phyloP scores from a whole-genome alignment of 2,329 filamentous ascomycete genomes.

The Harringtonia lauricola region DNA sequence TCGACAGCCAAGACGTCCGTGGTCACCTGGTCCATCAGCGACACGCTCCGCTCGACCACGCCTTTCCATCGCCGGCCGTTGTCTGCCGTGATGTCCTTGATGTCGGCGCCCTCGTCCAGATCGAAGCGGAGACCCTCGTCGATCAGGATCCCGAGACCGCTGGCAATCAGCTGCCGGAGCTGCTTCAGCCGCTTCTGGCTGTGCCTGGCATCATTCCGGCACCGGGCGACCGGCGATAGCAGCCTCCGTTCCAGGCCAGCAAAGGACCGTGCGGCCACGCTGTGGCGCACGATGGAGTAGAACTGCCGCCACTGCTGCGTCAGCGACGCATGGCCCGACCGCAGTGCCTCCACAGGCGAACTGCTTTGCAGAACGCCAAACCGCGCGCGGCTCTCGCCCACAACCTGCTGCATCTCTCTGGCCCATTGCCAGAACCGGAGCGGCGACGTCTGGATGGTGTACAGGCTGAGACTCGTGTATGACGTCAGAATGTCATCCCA shows the following conservation, averaged over 20 bases:
- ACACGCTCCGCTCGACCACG: conserved; percentile 68
- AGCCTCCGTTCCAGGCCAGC: conserved; percentile 60
- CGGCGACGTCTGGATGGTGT: conserved; percentile 79
- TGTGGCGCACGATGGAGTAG: conserved; percentile 69
- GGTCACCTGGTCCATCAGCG: conserved; percentile 77
- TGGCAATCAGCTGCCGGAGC: conserved; percentile 71
- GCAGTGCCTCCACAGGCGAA: conserved; percentile 11
- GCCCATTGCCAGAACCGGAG: conserved; percentile 61
- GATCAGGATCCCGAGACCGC: conserved; percentile 75
- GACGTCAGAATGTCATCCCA: conserved; percentile 85
- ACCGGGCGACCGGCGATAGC: conserved; percentile 66
- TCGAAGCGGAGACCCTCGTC: conserved; percentile 69
- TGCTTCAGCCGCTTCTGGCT: conserved; percentile 64
- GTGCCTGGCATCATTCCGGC: conserved; percentile 60
- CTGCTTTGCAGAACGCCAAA: conserved; percentile 19
- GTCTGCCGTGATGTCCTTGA: conserved; percentile 24
- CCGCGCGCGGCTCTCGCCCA: conserved; percentile 43
- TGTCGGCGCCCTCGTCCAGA: conserved; percentile 31
- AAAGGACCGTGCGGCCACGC: conserved; percentile 61
- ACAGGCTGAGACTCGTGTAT: conserved; percentile 66
- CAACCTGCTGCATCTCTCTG: conserved; percentile 45
- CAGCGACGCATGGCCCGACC: conserved; percentile 20
- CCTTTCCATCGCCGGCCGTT: conserved; percentile 49
- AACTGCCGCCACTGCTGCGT: conserved; percentile 55
- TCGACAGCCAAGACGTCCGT: conserved; percentile 57